Percentiles rank a stretch among this genome's conserved stretches.
phyloP scores from a whole-genome alignment of 2,329 filamentous ascomycete genomes.

The Fusarium secorum region DNA sequence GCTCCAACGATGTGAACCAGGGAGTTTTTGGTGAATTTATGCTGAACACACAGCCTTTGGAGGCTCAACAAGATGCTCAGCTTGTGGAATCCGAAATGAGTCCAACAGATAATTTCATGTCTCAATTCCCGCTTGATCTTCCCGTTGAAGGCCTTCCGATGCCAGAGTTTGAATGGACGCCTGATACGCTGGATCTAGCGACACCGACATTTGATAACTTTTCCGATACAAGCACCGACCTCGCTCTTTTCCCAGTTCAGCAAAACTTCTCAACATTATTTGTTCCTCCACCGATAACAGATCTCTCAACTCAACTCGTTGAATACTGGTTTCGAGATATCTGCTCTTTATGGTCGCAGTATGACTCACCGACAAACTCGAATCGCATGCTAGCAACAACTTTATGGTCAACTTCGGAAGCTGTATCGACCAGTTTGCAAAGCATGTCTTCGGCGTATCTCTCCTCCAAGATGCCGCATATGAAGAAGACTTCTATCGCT shows the following conservation, averaged over 20 bases:
- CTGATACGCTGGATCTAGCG: slow-evolving; percentile 6
- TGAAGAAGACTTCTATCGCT: slow-evolving; percentile 44
- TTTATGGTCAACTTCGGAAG: slow-evolving; percentile 49
- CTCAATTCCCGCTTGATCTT: slow-evolving; percentile 7
- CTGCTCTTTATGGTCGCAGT: slow-evolving; percentile 52
- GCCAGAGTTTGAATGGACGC: slow-evolving; percentile 12
- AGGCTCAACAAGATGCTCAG: background rate
- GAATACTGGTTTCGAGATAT: slow-evolving; percentile 50
- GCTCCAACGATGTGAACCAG: background rate
- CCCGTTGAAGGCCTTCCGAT: background rate
- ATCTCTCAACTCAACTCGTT: slow-evolving; percentile 44
- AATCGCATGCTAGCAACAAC: slow-evolving; percentile 50
- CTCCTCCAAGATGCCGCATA: slow-evolving; percentile 45
- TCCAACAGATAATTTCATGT: background rate
- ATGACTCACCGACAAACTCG: slow-evolving; percentile 50
- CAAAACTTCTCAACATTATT: slow-evolving; percentile 3
- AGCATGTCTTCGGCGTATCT: slow-evolving; percentile 53
- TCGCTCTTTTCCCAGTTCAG: slow-evolving; percentile 6
- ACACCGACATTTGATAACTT: background rate
- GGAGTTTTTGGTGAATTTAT: slow-evolving; percentile 21
- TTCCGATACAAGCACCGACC: background rate
- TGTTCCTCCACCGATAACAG: slow-evolving; percentile 18
- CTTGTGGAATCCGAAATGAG: background rate
- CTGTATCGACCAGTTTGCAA: slow-evolving; percentile 51
- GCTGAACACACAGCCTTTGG: background rate